phyloP scores from a whole-genome alignment of 345 rosid genomes.

The Linum tenue region DNA sequence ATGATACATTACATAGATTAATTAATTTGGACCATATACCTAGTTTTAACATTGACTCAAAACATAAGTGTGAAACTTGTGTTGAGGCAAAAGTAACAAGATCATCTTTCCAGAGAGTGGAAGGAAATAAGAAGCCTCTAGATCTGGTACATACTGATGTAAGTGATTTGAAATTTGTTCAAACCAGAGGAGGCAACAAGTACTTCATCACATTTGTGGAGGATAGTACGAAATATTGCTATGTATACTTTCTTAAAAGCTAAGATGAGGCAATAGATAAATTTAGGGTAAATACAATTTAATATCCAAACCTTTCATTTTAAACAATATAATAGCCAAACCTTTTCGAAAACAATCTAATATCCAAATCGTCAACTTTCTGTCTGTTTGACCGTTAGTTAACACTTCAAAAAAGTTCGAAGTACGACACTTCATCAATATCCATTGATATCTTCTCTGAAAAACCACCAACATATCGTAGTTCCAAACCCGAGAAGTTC shows the following conservation, averaged over 20 bases:
- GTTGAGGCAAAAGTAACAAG: background rate
- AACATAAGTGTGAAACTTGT: constrained; percentile 4
- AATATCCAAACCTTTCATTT: too few relatives aligned
- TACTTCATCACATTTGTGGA: constrained; percentile 2
- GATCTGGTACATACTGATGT: background rate
- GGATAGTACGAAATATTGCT: background rate
- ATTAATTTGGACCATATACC: background rate
- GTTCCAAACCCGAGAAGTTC: too few relatives aligned
- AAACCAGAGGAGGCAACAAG: background rate
- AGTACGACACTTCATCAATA: too few relatives aligned
- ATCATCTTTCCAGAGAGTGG: background rate
- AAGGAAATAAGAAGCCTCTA: background rate
- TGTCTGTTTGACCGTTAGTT: too few relatives aligned
- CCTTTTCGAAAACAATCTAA: too few relatives aligned
- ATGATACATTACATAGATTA: background rate
- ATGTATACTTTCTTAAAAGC: background rate
- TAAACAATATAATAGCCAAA: too few relatives aligned
- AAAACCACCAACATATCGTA: too few relatives aligned
- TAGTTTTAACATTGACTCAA: background rate
- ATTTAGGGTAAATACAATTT: too few relatives aligned
- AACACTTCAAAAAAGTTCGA: too few relatives aligned
- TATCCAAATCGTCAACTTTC: too few relatives aligned
- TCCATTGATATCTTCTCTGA: too few relatives aligned
- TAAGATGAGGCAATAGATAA: background rate
- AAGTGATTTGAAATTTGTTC: background rate